phyloP scores from a whole-genome alignment of 2,329 filamentous ascomycete species.

The Colletotrichum theobromicola region DNA sequence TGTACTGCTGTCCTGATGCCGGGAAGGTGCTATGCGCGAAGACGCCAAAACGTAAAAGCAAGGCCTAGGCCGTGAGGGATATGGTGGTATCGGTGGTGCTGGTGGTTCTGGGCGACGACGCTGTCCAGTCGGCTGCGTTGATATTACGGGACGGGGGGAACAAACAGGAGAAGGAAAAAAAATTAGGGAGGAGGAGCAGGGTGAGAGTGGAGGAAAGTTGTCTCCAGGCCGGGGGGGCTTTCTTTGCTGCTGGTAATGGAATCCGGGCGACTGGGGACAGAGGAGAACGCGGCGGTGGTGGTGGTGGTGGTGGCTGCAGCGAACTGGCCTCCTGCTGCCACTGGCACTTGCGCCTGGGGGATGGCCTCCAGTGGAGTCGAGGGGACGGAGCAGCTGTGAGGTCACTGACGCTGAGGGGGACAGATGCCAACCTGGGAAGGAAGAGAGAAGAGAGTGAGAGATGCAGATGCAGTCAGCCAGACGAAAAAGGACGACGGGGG shows the following conservation, averaged over 20 bases:
- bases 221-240: background rate
- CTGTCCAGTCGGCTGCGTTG: slow-evolving; percentile 6
- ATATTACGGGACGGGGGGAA: background rate
- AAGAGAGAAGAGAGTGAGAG: background rate
- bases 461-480: background rate
- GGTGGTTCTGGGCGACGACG: background rate
- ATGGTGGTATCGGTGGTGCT: background rate
- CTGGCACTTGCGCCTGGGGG: background rate
- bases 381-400: background rate
- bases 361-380: background rate
- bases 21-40: background rate
- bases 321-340: slow-evolving; percentile 13
- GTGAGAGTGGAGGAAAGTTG: slow-evolving; percentile 15
- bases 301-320: background rate
- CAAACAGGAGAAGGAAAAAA: slow-evolving; percentile 2
- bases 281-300: background rate
- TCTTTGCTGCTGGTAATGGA: background rate
- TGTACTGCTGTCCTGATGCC: slow-evolving; percentile 3
- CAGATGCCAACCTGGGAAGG: background rate
- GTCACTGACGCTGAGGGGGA: background rate
- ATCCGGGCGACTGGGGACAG: background rate
- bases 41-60: background rate
- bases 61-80: background rate
- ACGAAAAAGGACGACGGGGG: background rate
- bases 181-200: slow-evolving; percentile 8